These are phyloP conservation scores for Actinidia arguta DNA, from an alignment of 179 eudicot genomes.

Conservation along the genomic window DNA sequence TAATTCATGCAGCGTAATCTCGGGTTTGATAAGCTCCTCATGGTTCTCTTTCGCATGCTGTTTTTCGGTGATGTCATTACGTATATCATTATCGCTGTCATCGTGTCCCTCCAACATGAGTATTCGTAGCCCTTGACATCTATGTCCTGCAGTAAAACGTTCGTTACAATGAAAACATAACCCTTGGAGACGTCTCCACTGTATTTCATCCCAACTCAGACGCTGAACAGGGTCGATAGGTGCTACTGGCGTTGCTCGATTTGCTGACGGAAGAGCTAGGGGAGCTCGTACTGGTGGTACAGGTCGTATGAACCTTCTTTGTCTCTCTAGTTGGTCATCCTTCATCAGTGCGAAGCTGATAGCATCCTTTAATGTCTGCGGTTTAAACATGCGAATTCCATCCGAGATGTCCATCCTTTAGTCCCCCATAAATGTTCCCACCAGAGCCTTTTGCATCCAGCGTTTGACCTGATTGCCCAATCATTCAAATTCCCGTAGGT, in stretches of 20 bases:
- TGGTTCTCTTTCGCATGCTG: neutral
- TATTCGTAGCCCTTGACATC: neutral
- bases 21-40: neutral
- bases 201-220: neutral
- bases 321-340: neutral
- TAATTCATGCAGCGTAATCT: neutral
- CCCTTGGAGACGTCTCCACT: neutral
- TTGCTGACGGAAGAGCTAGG: too few relatives aligned
- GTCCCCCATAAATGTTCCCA: neutral
- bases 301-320: neutral
- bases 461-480: neutral
- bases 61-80: too few relatives aligned
- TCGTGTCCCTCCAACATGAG: neutral
- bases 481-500: neutral
- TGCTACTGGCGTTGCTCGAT: too few relatives aligned
- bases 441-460: too few relatives aligned
- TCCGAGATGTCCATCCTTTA: neutral
- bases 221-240: neutral
- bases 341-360: neutral
- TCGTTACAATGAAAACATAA: neutral
- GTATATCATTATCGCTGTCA: too few relatives aligned
- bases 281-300: neutral
- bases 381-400: neutral
- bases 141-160: neutral
- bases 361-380: too few relatives aligned